These are phyloP conservation scores for Xylaria castorea DNA, from an alignment of 495 filamentous ascomycete species.

Conservation along the genomic window DNA sequence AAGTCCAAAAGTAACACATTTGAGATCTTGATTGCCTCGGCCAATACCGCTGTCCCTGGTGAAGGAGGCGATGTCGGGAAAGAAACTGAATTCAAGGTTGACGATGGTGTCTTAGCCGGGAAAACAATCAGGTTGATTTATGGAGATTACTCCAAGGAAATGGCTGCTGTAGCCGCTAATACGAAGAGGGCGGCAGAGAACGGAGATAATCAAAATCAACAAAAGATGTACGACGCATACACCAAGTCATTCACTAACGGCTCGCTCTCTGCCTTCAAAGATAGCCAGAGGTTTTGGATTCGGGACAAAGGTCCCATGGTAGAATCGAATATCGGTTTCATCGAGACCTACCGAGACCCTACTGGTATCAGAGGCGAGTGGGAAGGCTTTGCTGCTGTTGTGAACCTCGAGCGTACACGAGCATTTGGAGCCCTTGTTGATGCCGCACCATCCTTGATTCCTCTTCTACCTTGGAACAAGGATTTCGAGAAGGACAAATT, in stretches of 20 bases:
- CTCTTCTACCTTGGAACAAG: slow-evolving; percentile 82
- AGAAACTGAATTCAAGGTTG: slow-evolving; percentile 68
- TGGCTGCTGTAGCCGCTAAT: slow-evolving; percentile 76
- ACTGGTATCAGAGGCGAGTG: slow-evolving; percentile 94
- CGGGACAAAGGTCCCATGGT: slow-evolving; percentile 87
- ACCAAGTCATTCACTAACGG: slow-evolving; percentile 83
- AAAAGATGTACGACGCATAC: slow-evolving; percentile 83
- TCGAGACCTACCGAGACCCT: slow-evolving; percentile 96
- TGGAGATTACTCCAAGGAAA: slow-evolving; percentile 81
- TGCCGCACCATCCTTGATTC: slow-evolving; percentile 80
- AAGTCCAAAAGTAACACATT: slow-evolving; percentile 76
- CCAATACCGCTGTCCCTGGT: slow-evolving; percentile 51
- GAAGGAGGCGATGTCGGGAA: slow-evolving; percentile 74
- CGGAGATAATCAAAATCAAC: slow-evolving; percentile 84
- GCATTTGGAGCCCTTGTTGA: slow-evolving; percentile 89
- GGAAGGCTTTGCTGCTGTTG: slow-evolving; percentile 89
- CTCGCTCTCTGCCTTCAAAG: slow-evolving; percentile 86
- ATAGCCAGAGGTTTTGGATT: slow-evolving; percentile 91
- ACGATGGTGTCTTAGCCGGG: slow-evolving; percentile 66
- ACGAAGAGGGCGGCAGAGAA: slow-evolving; percentile 75
- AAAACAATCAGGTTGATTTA: slow-evolving; percentile 75
- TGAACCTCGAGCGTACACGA: slow-evolving; percentile 80
- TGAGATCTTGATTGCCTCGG: slow-evolving; percentile 85
- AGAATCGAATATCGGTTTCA: slow-evolving; percentile 91
- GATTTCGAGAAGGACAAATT: slow-evolving; percentile 97